These are phyloP conservation scores for Chlamydomonas sp. DNA, from an alignment of 139 green algal species.

Conservation along the genomic window DNA sequence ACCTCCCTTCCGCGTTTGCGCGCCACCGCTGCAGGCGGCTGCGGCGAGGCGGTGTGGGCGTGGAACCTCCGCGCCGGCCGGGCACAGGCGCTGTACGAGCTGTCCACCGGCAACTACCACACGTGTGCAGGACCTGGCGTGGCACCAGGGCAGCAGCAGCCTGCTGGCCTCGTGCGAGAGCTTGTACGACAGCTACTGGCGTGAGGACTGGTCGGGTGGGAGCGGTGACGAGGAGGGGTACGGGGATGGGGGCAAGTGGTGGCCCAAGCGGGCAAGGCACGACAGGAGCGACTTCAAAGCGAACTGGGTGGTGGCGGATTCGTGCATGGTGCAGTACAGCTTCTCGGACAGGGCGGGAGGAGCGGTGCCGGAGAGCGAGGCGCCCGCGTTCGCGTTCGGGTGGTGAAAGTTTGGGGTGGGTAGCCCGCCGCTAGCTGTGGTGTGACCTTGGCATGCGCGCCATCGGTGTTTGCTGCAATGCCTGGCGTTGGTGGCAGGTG, in stretches of 20 bases:
- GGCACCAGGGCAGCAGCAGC: conserved; percentile 2
- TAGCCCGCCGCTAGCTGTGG: no score
- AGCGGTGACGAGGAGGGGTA: no score
- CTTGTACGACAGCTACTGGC: background rate
- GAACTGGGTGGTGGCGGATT: background rate
- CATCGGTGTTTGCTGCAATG: no score
- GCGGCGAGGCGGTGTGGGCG: conserved; percentile 1
- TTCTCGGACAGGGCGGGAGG: background rate
- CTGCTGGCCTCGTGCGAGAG: background rate
- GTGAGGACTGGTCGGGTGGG: no score
- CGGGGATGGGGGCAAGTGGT: no score
- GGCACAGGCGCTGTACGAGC: conserved; percentile 11
- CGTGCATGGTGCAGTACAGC: conserved; percentile 3
- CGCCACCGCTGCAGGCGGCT: background rate
- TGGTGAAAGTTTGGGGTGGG: no score
- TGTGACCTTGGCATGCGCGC: no score
- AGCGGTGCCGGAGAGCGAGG: background rate
- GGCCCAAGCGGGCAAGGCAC: background rate
- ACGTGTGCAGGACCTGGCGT: background rate
- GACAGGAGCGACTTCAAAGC: background rate
- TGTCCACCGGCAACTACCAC: conserved; percentile 25
- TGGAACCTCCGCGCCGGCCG: background rate
- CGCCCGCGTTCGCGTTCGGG: no score
- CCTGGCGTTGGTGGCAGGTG: no score
- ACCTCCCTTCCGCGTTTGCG: no score